Conservation (phyloP, 208 protist species). For the Trypanosoma boissoni region DNA sequence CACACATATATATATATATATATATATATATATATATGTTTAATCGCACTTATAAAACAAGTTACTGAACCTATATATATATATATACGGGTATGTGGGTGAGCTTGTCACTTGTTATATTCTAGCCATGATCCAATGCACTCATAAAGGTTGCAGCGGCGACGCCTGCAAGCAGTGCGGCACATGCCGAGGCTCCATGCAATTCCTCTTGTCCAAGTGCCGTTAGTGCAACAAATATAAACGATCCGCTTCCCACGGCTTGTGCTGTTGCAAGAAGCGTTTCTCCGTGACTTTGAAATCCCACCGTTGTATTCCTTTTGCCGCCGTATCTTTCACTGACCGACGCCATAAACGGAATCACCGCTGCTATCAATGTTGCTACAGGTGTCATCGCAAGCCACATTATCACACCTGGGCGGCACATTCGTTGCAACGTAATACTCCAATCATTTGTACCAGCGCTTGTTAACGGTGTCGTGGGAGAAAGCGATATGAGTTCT, state of each 20-base stretch:
- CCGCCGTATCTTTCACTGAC: no score
- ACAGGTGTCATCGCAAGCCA: slow-evolving; percentile 48
- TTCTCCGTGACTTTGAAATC: background rate
- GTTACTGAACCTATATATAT: no score
- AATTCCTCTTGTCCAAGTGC: slow-evolving; percentile 54
- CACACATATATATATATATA: background rate
- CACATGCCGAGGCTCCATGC: slow-evolving; percentile 23
- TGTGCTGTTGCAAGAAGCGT: slow-evolving; percentile 27
- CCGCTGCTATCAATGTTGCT: slow-evolving; percentile 28
- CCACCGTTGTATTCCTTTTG: no score
- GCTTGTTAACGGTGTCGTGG: background rate
- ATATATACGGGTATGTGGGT: no score
- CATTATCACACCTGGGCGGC: background rate
- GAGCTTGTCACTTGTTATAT: no score
- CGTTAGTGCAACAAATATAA: slow-evolving; percentile 54
- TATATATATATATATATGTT: slow-evolving; percentile 11
- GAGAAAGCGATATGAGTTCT: no score
- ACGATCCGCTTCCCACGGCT: slow-evolving; percentile 64
- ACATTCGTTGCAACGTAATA: background rate
- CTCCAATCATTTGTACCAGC: background rate
- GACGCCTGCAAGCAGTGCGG: slow-evolving; percentile 40
- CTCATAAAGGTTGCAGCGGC: slow-evolving; percentile 30
- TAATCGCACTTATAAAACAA: background rate
- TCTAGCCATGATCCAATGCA: no score
- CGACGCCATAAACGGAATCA: background rate